Evolutionary conservation across 257 asterid genomes (phyloP), one percentile per base, ranked within the genome.

Genomic region (Nicotiana otophora): DNA sequence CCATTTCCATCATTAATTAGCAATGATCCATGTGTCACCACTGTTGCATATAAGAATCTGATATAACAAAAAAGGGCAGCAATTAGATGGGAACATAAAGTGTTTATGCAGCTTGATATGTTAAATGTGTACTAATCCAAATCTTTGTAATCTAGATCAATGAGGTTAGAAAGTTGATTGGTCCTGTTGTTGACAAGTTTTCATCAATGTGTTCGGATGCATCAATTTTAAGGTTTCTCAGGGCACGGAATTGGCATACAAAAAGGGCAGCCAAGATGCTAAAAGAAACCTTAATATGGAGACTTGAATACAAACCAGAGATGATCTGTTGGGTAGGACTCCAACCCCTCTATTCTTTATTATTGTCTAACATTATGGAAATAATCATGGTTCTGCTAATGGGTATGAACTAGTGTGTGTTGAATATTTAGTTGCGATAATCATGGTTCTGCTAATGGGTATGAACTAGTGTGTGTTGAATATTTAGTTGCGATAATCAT

Each of bases 201-300:
- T 87, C 90, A 3, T 39, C 64, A 30, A 79, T 90, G 39, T 86
- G 89, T 82, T 86, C 90, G 5, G 92, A 91, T 26, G 89, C 91
- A 76, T 89, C 95, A 28, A 61, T 92, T 58, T 61, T 77, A 46
- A 86, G 95, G 66, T 92, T 80, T 83, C 92, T 91, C 17, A 87
- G 87, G 81, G 97, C 97, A 53, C 88, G 93, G 80, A 91, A 88
- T 84, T 90, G 90, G 90, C 90, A 87, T 77, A 66, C 91, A 26
- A 87, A 84, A 80, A 89, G 85, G 82, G 90, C 97, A 16, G 81
- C 88, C 26, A 91, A 87, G 86, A 89, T 92, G 93, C 78, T 92
- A 65, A 89, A 91, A 85, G 97, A 91, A 58, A 83, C 92, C 28
- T 36, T 91, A 16, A 90, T 88, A 84, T 92, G 97, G 97, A 90